Evolutionary conservation across 768 basidiomycete species (phyloP).

Genomic region (Cubamyces lactineus): DNA sequence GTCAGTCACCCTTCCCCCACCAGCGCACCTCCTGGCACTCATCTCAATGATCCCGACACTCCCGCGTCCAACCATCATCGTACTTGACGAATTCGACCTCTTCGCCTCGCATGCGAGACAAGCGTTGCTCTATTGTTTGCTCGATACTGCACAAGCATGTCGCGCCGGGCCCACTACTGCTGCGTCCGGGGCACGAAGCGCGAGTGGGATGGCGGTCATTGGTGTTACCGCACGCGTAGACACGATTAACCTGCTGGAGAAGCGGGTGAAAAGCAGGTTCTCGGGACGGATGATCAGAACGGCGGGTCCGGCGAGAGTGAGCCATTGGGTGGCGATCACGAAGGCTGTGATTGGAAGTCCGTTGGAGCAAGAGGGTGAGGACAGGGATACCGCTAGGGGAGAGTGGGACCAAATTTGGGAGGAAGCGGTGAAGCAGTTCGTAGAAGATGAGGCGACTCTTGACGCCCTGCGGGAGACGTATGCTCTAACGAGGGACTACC

Average conservation of each 20-base stretch:
- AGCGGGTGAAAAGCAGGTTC: conserved; percentile 96
- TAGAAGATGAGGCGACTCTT: conserved; percentile 50
- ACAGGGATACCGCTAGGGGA: conserved; percentile 32
- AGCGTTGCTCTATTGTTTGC: conserved; percentile 89
- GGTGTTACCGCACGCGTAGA: conserved; percentile 89
- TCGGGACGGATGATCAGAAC: conserved; percentile 89
- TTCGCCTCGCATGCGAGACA: conserved; percentile 93
- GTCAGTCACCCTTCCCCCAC: conserved; percentile 53
- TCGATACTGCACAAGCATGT: conserved; percentile 92
- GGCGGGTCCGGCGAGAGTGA: conserved; percentile 55
- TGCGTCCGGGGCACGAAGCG: neutral
- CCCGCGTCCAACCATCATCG: conserved; percentile 74
- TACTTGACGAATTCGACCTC: conserved; percentile 92
- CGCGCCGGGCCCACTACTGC: conserved; percentile 53
- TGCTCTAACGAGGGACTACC: conserved; percentile 60
- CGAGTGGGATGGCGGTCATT: conserved; percentile 78
- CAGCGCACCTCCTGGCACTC: conserved; percentile 72
- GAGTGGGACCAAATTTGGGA: conserved; percentile 71
- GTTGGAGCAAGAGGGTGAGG: neutral
- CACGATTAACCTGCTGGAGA: conserved; percentile 87
- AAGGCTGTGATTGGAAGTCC: conserved; percentile 47
- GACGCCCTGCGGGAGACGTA: conserved; percentile 61
- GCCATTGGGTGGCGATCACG: conserved; percentile 55
- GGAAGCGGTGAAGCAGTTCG: conserved; percentile 56
- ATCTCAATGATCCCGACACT: conserved; percentile 81